These are phyloP conservation scores for Vitis rotundifolia DNA, from an alignment of 164 flowering plant species.

Conservation along the genomic window DNA sequence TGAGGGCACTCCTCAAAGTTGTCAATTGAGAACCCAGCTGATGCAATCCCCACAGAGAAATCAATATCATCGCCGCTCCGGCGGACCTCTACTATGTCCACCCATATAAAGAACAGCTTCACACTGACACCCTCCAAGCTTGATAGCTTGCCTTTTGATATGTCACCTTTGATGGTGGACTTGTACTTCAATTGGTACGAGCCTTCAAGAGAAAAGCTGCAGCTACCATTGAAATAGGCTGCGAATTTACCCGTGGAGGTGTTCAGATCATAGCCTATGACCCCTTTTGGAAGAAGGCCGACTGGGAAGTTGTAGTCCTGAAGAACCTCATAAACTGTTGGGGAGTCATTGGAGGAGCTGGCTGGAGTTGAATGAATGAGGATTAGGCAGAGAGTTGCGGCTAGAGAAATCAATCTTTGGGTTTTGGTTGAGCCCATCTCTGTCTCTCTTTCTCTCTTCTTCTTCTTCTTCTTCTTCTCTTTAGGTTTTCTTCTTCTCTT, in stretches of 20 bases:
- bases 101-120: slow-evolving; percentile 43
- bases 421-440: neutral
- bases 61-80: slow-evolving; percentile 35
- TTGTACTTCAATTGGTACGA: slow-evolving; percentile 35
- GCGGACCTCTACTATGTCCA: slow-evolving; percentile 42
- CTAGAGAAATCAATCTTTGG: neutral
- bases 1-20: slow-evolving; percentile 43
- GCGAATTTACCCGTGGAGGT: slow-evolving; percentile 33
- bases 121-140: slow-evolving; percentile 42
- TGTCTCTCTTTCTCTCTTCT: neutral
- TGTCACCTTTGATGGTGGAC: slow-evolving; percentile 30
- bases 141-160: slow-evolving; percentile 27
- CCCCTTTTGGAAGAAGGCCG: slow-evolving; percentile 39
- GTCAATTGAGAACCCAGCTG: slow-evolving; percentile 34
- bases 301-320: slow-evolving; percentile 25
- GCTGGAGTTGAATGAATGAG: neutral
- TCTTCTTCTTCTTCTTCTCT: neutral
- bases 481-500: neutral
- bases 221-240: slow-evolving; percentile 28
- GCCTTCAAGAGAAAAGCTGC: slow-evolving; percentile 41
- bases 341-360: neutral
- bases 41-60: slow-evolving; percentile 52
- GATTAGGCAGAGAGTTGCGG: neutral
- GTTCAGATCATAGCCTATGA: slow-evolving; percentile 27
- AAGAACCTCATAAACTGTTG: slow-evolving; percentile 27